Percentiles rank a stretch among this genome's conserved stretches.
These are phyloP conservation scores for Theileria orientalis DNA, from an alignment of 169 alveolate species.

Conservation along the genomic window DNA sequence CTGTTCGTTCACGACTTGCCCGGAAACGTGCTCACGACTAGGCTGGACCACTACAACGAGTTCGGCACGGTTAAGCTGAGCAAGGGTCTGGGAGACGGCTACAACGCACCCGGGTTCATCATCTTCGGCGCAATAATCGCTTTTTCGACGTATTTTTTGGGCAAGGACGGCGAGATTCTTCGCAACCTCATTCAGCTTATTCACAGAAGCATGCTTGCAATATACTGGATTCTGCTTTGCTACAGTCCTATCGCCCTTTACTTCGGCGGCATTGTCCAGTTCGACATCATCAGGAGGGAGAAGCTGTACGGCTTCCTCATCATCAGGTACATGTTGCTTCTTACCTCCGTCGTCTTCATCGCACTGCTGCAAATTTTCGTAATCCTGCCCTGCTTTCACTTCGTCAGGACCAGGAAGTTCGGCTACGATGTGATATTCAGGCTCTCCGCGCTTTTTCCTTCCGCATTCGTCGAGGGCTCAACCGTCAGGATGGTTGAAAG, in stretches of 20 bases:
- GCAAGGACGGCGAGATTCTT: constrained; percentile 20
- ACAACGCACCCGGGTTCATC: constrained; percentile 30
- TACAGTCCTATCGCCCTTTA: constrained; percentile 35
- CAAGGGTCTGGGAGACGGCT: constrained; percentile 34
- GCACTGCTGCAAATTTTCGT: constrained; percentile 14
- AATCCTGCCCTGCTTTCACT: constrained; percentile 16
- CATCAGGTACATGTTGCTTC: constrained; percentile 16
- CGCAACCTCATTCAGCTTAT: constrained; percentile 12
- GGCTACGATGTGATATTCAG: constrained; percentile 13
- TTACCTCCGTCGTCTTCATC: background rate
- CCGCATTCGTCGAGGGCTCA: constrained; percentile 31
- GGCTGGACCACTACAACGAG: constrained; percentile 26
- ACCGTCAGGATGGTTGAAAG: constrained; percentile 28
- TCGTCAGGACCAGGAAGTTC: constrained; percentile 12
- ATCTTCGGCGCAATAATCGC: constrained; percentile 23
- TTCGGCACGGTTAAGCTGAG: background rate
- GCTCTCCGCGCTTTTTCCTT: constrained; percentile 14
- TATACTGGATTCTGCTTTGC: constrained; percentile 27
- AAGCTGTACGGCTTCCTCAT: background rate
- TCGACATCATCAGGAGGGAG: constrained; percentile 11
- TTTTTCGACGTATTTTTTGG: constrained; percentile 14
- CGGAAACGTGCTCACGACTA: constrained; percentile 24
- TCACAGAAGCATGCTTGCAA: constrained; percentile 21
- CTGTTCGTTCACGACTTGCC: constrained; percentile 25
- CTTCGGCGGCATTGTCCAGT: constrained; percentile 20